Evolutionary conservation across 192 early-diverging fungal genomes (phyloP).

Genomic region (Backusella morwellensis): DNA sequence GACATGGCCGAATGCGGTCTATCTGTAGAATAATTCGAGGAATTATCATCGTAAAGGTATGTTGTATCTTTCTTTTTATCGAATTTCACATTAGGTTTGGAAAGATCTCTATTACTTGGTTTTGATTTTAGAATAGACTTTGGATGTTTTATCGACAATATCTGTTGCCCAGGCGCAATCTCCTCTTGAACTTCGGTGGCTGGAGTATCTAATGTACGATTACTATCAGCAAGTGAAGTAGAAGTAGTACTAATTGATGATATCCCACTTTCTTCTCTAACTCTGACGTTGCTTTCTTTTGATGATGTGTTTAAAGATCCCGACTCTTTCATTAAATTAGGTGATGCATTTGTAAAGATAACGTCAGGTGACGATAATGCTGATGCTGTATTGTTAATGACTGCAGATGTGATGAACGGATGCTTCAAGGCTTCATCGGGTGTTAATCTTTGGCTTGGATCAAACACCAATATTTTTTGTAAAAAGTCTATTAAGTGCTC

Average conservation of each 20-base stretch:
- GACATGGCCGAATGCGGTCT: not conserved
- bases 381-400: conserved; percentile 44
- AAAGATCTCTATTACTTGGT: not conserved
- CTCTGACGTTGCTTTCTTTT: not conserved
- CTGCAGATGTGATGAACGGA: conserved; percentile 65
- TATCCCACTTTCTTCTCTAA: not conserved
- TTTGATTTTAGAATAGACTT: not conserved
- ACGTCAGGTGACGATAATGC: not conserved
- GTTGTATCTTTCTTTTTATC: not conserved
- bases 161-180: not conserved
- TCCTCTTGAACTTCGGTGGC: not conserved
- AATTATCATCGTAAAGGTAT: not conserved
- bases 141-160: not conserved
- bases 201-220: not conserved
- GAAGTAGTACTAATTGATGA: not conserved
- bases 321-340: not conserved
- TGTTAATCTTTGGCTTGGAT: conserved; percentile 75
- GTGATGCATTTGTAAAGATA: not conserved
- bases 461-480: conserved; percentile 64
- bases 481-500: conserved; percentile 59
- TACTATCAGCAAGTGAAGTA: not conserved
- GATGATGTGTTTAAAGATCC: not conserved
- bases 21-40: not conserved
- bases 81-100: not conserved
- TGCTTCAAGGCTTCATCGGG: conserved; percentile 76